These are phyloP conservation scores for Rusavskia elegans DNA, from an alignment of 495 filamentous ascomycete species.

Conservation along the genomic window DNA sequence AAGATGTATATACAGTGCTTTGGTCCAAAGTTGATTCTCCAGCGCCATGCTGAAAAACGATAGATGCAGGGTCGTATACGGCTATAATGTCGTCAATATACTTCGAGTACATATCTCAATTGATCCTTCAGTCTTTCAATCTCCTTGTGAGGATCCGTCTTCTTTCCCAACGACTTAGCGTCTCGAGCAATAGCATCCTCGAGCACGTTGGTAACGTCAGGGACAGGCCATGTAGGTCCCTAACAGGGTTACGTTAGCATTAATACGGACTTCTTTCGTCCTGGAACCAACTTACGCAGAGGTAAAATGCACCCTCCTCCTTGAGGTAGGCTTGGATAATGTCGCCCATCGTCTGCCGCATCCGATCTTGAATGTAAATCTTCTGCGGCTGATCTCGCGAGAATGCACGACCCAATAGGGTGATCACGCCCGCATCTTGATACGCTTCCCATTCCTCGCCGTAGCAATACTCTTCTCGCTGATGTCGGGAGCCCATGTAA, in stretches of 20 bases:
- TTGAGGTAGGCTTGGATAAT: conserved; percentile 80
- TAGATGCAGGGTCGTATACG: background rate
- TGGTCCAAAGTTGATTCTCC: background rate
- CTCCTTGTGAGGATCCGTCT: conserved; percentile 78
- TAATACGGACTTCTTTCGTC: background rate
- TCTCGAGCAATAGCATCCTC: conserved; percentile 81
- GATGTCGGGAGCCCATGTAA: conserved; percentile 93
- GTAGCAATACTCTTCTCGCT: conserved; percentile 96
- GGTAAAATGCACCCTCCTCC: conserved; percentile 83
- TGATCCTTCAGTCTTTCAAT: conserved; percentile 94
- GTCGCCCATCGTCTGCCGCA: conserved; percentile 75
- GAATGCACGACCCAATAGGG: conserved; percentile 85
- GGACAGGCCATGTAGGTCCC: conserved; percentile 95
- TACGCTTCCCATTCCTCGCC: conserved; percentile 99
- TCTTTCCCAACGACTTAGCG: conserved; percentile 51
- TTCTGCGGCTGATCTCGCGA: conserved; percentile 93
- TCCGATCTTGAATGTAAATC: conserved; percentile 98
- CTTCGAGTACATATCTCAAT: conserved; percentile 86
- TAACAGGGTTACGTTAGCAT: background rate
- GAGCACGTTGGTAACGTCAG: conserved; percentile 89
- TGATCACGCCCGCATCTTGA: conserved; percentile 86
- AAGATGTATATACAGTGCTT: too few relatives aligned
- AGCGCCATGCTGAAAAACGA: background rate
- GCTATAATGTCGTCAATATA: conserved; percentile 46
- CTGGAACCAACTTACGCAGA: conserved; percentile 36